Percentiles rank a stretch among this genome's conserved stretches.
Conservation (phyloP, 257 asterid genomes). For the Lavandula angustifolia region DNA sequence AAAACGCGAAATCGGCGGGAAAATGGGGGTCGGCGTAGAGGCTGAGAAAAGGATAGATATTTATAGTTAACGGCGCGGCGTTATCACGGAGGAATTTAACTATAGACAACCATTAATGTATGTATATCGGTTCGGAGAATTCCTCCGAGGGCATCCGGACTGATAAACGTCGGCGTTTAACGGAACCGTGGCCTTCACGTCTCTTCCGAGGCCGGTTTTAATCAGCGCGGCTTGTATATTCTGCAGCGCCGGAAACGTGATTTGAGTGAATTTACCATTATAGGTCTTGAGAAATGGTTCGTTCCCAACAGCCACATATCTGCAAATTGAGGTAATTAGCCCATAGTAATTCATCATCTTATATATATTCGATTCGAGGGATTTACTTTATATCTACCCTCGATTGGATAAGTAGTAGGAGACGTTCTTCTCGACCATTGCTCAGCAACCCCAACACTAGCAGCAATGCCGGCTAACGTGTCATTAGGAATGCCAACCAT, state of each 20-base stretch:
- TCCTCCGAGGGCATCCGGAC: slow-evolving; percentile 66
- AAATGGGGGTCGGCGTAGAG: slow-evolving; percentile 67
- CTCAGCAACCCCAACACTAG: slow-evolving; percentile 66
- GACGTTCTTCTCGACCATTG: slow-evolving; percentile 68
- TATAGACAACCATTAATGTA: slow-evolving; percentile 51
- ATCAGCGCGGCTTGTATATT: slow-evolving; percentile 81
- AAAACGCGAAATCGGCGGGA: slow-evolving; percentile 79
- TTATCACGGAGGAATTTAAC: slow-evolving; percentile 61
- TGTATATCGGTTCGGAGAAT: slow-evolving; percentile 71
- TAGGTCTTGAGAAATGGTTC: slow-evolving; percentile 73
- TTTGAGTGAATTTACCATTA: slow-evolving; percentile 53
- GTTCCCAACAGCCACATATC: slow-evolving; percentile 85
- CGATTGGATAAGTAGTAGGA: slow-evolving; percentile 60
- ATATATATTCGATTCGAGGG: too few species aligned
- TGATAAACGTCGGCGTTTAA: slow-evolving; percentile 84
- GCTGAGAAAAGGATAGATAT: slow-evolving; percentile 90
- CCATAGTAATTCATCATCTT: too few species aligned
- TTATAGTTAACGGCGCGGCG: slow-evolving; percentile 71
- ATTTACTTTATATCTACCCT: slow-evolving; percentile 74
- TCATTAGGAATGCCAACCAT: slow-evolving; percentile 98
- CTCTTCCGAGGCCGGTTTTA: slow-evolving; percentile 73
- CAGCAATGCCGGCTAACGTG: slow-evolving; percentile 61
- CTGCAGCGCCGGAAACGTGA: slow-evolving; percentile 69
- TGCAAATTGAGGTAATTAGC: slow-evolving; percentile 18
- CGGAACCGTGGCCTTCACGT: slow-evolving; percentile 83